Conservation (phyloP, 2,329 filamentous ascomycete genomes). For the Trichophyton simii region DNA sequence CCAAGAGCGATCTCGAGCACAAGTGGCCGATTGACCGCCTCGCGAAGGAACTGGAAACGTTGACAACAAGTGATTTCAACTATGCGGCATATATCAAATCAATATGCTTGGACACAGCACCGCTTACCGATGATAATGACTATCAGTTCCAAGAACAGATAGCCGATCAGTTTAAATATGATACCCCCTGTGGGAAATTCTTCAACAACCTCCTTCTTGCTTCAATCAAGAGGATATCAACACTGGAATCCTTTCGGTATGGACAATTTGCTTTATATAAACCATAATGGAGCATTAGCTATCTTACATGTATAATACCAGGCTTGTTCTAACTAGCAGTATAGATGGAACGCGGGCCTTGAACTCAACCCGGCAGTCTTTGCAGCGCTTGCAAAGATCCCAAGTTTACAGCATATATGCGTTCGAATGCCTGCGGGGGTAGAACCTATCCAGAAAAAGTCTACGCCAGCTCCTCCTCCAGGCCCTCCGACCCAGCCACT, state of each 20-base stretch:
- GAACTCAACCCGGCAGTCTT: slow-evolving; percentile 50
- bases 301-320: no score
- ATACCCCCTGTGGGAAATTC: slow-evolving; percentile 49
- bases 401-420: slow-evolving; percentile 42
- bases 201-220: slow-evolving; percentile 49
- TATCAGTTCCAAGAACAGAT: slow-evolving; percentile 28
- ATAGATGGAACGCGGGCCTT: slow-evolving; percentile 52
- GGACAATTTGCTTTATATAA: slow-evolving; percentile 13
- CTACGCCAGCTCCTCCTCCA: slow-evolving; percentile 41
- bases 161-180: slow-evolving; percentile 45
- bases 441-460: slow-evolving; percentile 18
- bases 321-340: background rate
- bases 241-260: slow-evolving; percentile 46
- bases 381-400: slow-evolving; percentile 43
- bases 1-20: slow-evolving; percentile 37
- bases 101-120: slow-evolving; percentile 45
- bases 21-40: slow-evolving; percentile 46
- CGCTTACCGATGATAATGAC: slow-evolving; percentile 38
- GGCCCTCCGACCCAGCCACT: slow-evolving; percentile 12
- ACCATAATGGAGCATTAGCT: background rate
- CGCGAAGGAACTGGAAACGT: slow-evolving; percentile 47
- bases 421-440: slow-evolving; percentile 47
- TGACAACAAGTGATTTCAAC: slow-evolving; percentile 51
- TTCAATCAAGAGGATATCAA: slow-evolving; percentile 43
- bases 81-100: slow-evolving; percentile 48